A percentile compares a stretch with the other conserved stretches of the same genome.
Conservation (phyloP, 1,139 yeast species). For the Blastobotrys buckinghamii region DNA sequence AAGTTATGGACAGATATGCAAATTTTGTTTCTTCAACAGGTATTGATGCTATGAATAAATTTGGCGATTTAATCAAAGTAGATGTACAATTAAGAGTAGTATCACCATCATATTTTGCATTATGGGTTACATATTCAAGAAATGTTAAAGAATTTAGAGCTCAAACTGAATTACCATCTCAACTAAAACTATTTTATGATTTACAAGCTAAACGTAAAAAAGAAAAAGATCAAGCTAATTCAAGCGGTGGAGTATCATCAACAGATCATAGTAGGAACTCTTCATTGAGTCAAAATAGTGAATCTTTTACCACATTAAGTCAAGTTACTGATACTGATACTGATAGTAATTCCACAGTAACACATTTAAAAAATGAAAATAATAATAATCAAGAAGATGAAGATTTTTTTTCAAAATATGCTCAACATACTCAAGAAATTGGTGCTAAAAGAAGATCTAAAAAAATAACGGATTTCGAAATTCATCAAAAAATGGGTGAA, state of each 20-base stretch:
- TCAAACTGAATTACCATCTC: slow-evolving; percentile 45
- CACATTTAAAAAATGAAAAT: too few relatives aligned
- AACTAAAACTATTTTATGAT: slow-evolving; percentile 45
- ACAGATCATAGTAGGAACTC: slow-evolving; percentile 6
- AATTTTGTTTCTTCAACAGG: slow-evolving; percentile 38
- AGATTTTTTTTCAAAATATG: slow-evolving; percentile 5
- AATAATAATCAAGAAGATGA: neutral
- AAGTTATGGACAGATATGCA: slow-evolving; percentile 15
- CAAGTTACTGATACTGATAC: neutral
- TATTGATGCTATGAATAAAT: slow-evolving; percentile 59
- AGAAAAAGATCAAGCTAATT: neutral
- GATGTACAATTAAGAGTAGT: slow-evolving; percentile 80
- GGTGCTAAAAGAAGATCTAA: slow-evolving; percentile 42
- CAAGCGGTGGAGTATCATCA: neutral
- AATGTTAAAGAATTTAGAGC: slow-evolving; percentile 16
- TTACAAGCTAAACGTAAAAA: slow-evolving; percentile 5
- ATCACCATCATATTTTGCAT: slow-evolving; percentile 49
- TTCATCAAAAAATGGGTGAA: slow-evolving; percentile 79
- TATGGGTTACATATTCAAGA: slow-evolving; percentile 85
- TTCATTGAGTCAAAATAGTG: neutral
- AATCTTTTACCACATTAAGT: neutral
- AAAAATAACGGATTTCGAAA: slow-evolving; percentile 61
- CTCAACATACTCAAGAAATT: slow-evolving; percentile 24
- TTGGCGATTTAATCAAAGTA: slow-evolving; percentile 57
- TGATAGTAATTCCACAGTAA: slow-evolving; percentile 1